Percentiles rank a stretch among this genome's conserved stretches.
These are phyloP conservation scores for Alternaria brassicicola DNA, from an alignment of 2,329 filamentous ascomycete genomes.

Conservation along the genomic window DNA sequence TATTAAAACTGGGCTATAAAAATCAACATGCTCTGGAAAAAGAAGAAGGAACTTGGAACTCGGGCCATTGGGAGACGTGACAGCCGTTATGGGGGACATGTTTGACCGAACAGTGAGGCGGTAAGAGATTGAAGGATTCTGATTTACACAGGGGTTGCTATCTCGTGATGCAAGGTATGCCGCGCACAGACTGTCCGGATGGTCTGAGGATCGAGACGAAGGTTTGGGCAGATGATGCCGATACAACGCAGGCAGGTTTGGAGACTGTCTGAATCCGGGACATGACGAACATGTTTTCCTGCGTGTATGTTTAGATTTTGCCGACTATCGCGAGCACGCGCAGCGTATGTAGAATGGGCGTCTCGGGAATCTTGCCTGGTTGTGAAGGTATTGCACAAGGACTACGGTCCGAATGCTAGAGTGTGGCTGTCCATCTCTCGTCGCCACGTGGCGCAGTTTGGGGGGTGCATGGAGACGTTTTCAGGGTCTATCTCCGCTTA, in stretches of 20 bases:
- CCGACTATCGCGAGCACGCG: neutral
- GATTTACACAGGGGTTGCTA: slow-evolving; percentile 6
- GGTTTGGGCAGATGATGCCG: slow-evolving; percentile 7
- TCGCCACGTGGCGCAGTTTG: slow-evolving; percentile 13
- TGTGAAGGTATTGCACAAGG: neutral
- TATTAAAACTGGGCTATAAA: slow-evolving; percentile 1
- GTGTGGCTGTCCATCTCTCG: slow-evolving; percentile 1
- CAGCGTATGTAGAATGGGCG: neutral
- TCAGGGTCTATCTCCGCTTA: slow-evolving; percentile 9
- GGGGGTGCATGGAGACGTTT: neutral
- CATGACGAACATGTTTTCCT: neutral
- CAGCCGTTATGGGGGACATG: slow-evolving; percentile 7
- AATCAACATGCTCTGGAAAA: slow-evolving; percentile 3
- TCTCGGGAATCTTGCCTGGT: slow-evolving; percentile 9
- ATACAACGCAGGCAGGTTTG: slow-evolving; percentile 2
- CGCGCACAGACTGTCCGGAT: slow-evolving; percentile 6
- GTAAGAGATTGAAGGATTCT: slow-evolving; percentile 14
- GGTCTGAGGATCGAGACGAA: slow-evolving; percentile 7
- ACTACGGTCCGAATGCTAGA: neutral
- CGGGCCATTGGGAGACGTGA: slow-evolving; percentile 6
- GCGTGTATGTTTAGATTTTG: neutral
- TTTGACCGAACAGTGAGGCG: slow-evolving; percentile 8
- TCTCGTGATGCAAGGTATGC: slow-evolving; percentile 3
- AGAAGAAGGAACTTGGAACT: slow-evolving; percentile 1
- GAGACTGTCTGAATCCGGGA: neutral